A percentile compares a stretch with the other conserved stretches of the same genome.
Conservation (phyloP, 2,329 filamentous ascomycete genomes). For the Claviceps sp. region DNA sequence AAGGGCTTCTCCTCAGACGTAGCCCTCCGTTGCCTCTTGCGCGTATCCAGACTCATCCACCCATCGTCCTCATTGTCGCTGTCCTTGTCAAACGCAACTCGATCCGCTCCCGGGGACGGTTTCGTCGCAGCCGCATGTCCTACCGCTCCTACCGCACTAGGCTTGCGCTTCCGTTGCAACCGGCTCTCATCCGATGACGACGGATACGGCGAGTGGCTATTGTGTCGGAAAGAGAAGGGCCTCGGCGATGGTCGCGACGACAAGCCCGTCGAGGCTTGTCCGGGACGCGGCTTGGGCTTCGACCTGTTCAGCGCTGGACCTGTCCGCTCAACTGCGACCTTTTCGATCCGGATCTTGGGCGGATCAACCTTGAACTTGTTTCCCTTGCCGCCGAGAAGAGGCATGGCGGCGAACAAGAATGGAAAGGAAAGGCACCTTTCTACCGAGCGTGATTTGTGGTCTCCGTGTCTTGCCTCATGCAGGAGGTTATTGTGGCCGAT, state of each 20-base stretch:
- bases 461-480: too few species aligned
- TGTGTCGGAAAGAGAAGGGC: conserved; percentile 19
- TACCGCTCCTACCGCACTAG: conserved; percentile 10
- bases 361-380: conserved; percentile 39
- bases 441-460: too few species aligned
- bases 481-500: too few species aligned
- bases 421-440: neutral
- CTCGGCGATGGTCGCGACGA: conserved; percentile 27
- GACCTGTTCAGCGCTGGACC: conserved; percentile 21
- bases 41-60: conserved; percentile 34
- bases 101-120: conserved; percentile 32
- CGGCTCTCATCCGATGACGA: conserved; percentile 26
- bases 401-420: conserved; percentile 14
- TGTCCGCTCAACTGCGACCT: conserved; percentile 30
- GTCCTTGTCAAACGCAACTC: conserved; percentile 36
- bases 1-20: conserved; percentile 26
- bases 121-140: conserved; percentile 13
- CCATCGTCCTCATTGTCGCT: conserved; percentile 39
- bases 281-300: conserved; percentile 20
- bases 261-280: conserved; percentile 6
- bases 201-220: conserved; percentile 30
- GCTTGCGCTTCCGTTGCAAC: conserved; percentile 36
- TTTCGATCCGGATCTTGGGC: conserved; percentile 38
- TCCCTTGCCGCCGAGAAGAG: conserved; percentile 28
- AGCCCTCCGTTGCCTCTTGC: conserved; percentile 34